Evolutionary conservation across 345 rosid genomes (phyloP).

Genomic region (Atalantia buxifolia): DNA sequence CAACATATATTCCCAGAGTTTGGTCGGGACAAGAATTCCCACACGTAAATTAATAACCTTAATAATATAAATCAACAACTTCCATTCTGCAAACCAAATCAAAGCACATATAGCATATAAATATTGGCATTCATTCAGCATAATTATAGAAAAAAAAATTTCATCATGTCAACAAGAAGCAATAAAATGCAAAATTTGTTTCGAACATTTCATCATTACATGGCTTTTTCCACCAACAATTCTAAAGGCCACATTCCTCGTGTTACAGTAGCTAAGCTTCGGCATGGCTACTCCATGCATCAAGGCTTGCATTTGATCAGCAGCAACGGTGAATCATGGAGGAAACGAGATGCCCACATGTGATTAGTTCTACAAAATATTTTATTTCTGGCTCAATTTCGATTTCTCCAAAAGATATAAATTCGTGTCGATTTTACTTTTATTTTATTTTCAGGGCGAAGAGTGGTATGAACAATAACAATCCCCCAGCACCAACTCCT

Average conservation of each 20-base stretch:
- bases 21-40: neutral
- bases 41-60: neutral
- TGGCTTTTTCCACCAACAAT: neutral
- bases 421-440: neutral
- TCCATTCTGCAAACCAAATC: neutral
- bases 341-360: neutral
- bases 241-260: neutral
- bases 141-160: too few relatives aligned
- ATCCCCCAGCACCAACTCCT: slow-evolving; percentile 15
- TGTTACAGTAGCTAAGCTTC: neutral
- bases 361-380: neutral
- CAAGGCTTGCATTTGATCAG: slow-evolving; percentile 19
- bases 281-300: slow-evolving; percentile 13
- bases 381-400: neutral
- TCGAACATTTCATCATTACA: neutral
- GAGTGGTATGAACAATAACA: slow-evolving; percentile 5
- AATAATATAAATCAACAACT: neutral
- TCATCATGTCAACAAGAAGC: neutral
- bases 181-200: neutral
- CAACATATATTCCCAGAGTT: neutral
- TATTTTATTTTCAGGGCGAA: slow-evolving; percentile 10
- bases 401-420: too few relatives aligned
- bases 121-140: neutral
- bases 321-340: neutral
- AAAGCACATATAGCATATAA: neutral